Percentiles rank a stretch among this genome's conserved stretches.
phyloP scores from a whole-genome alignment of 306 rosid genomes.

The Rubus parviflorus region DNA sequence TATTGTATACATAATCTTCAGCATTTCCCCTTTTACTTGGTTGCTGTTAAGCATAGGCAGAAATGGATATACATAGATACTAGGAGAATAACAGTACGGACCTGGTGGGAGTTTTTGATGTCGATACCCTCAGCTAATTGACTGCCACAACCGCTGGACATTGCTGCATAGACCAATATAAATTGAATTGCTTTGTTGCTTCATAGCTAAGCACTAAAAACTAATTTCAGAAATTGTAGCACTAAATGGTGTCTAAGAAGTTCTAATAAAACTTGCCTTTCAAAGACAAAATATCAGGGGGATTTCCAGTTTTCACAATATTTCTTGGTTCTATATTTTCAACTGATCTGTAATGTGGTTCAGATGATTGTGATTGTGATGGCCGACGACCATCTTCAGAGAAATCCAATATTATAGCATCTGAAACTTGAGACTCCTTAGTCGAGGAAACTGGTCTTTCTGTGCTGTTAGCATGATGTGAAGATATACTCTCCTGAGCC shows the following conservation, averaged over 20 bases:
- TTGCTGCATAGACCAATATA: slow-evolving; percentile 43
- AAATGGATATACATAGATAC: neutral
- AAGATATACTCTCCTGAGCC: slow-evolving; percentile 30
- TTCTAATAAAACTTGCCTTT: slow-evolving; percentile 45
- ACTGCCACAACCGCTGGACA: slow-evolving; percentile 27
- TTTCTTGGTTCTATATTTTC: slow-evolving; percentile 31
- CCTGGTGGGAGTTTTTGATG: slow-evolving; percentile 49
- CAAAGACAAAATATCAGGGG: slow-evolving; percentile 27
- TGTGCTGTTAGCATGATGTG: slow-evolving; percentile 30
- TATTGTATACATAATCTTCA: neutral
- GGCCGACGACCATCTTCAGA: slow-evolving; percentile 28
- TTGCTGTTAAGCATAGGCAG: slow-evolving; percentile 1
- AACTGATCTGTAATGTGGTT: slow-evolving; percentile 19
- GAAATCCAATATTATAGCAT: slow-evolving; percentile 31
- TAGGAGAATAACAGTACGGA: slow-evolving; percentile 28
- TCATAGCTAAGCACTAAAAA: slow-evolving; percentile 1
- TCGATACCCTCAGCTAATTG: slow-evolving; percentile 28
- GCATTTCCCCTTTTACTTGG: neutral
- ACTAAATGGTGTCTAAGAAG: neutral
- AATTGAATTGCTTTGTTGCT: slow-evolving; percentile 12
- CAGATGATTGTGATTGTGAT: slow-evolving; percentile 14
- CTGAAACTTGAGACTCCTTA: slow-evolving; percentile 29
- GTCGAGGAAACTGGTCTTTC: slow-evolving; percentile 23
- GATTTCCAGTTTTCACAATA: slow-evolving; percentile 21
- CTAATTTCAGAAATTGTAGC: neutral